phyloP scores from a whole-genome alignment of 176 grass and related monocot genomes.

The Melocanna baccifera region DNA sequence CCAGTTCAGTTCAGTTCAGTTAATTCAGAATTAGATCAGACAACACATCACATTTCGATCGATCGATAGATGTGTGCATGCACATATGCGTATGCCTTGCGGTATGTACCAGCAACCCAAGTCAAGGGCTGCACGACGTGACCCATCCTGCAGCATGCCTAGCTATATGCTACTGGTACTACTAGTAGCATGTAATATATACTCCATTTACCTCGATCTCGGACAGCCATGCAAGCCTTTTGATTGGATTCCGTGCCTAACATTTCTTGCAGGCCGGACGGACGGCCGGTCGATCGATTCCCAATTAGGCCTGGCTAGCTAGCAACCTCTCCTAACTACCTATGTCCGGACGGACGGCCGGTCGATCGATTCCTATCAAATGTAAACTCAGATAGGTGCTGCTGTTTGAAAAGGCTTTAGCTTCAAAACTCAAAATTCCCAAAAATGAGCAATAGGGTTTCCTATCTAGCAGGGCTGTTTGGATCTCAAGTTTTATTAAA shows the following conservation, averaged over 20 bases:
- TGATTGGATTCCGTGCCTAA: constrained; percentile 39
- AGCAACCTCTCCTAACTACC: neutral
- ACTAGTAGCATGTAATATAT: neutral
- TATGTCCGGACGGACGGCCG: too few relatives aligned
- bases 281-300: constrained; percentile 26
- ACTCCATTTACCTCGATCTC: constrained; percentile 10
- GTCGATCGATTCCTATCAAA: too few relatives aligned
- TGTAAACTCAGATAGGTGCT: neutral
- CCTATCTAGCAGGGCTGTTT: neutral
- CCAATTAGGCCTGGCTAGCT: constrained; percentile 3
- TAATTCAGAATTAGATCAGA: constrained; percentile 13
- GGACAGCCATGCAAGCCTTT: constrained; percentile 4
- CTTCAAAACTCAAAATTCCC: too few relatives aligned
- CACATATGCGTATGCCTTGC: neutral
- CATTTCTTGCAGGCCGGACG: constrained; percentile 28
- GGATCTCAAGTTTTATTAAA: neutral
- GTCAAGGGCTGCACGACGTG: neutral
- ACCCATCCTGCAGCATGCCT: neutral
- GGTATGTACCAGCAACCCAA: neutral
- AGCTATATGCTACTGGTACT: neutral
- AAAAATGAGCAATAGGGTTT: neutral
- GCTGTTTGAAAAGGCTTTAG: neutral
- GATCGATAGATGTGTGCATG: neutral
- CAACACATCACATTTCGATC: constrained; percentile 20
- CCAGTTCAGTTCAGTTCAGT: constrained; percentile 2